These are phyloP conservation scores for Colletotrichum tropicicola DNA, from an alignment of 2,329 filamentous ascomycete species.

Conservation along the genomic window DNA sequence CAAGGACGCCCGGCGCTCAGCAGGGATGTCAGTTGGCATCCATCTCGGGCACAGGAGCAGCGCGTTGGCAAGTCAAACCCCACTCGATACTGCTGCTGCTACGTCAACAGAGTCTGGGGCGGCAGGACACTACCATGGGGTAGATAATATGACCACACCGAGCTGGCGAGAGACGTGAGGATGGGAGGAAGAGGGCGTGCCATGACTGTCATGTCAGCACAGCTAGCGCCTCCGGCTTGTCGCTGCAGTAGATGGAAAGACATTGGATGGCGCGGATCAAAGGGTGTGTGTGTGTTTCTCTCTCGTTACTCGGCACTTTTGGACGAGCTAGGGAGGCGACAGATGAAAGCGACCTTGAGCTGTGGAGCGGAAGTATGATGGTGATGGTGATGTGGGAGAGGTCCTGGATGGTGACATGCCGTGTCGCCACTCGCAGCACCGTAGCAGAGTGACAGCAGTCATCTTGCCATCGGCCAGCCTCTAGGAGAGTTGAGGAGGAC, in stretches of 20 bases:
- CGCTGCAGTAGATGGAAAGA: neutral
- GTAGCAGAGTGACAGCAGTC: neutral
- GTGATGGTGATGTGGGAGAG: neutral
- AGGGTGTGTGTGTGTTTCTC: neutral
- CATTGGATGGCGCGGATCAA: constrained; percentile 7
- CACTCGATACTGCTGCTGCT: constrained; percentile 1
- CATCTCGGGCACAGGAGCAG: constrained; percentile 12
- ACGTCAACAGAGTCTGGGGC: neutral
- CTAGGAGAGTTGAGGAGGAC: neutral
- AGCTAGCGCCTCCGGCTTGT: neutral
- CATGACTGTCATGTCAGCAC: constrained; percentile 11
- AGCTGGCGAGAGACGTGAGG: neutral
- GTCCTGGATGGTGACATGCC: constrained; percentile 15
- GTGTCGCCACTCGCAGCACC: too few relatives aligned
- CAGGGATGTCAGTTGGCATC: constrained; percentile 23
- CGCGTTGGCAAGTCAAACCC: constrained; percentile 4
- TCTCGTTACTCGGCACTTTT: constrained; percentile 18
- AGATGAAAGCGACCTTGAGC: constrained; percentile 3
- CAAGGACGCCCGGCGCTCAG: constrained; percentile 9
- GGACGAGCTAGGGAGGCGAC: constrained; percentile 1
- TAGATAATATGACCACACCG: constrained; percentile 2
- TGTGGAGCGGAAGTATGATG: constrained; percentile 4
- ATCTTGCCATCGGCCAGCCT: neutral
- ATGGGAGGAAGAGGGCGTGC: neutral
- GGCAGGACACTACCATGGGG: neutral